phyloP scores from a whole-genome alignment of 1,139 yeast genomes.

The Nakaseomyces glabratus region DNA sequence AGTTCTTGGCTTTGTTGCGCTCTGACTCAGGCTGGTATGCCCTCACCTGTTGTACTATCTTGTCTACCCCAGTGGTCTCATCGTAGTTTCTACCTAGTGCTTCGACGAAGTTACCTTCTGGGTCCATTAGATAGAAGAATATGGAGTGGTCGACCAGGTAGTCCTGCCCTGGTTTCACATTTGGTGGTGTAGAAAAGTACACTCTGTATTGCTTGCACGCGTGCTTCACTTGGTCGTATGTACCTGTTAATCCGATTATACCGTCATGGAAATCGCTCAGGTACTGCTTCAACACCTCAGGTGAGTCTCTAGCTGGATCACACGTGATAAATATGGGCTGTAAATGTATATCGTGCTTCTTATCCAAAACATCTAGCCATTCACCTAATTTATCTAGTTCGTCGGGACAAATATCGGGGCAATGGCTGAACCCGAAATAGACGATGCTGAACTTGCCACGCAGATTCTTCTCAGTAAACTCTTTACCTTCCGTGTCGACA shows the following conservation, averaged over 20 bases:
- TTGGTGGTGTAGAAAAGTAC: slow-evolving; percentile 91
- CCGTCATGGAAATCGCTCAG: slow-evolving; percentile 81
- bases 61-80: slow-evolving; percentile 66
- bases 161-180: slow-evolving; percentile 90
- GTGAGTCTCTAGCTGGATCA: slow-evolving; percentile 92
- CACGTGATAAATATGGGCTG: slow-evolving; percentile 92
- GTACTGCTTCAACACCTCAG: slow-evolving; percentile 73
- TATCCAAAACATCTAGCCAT: slow-evolving; percentile 58
- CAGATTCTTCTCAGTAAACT: slow-evolving; percentile 69
- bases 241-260: slow-evolving; percentile 86
- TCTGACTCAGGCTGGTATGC: slow-evolving; percentile 64
- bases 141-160: slow-evolving; percentile 95
- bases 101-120: slow-evolving; percentile 90
- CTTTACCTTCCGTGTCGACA: slow-evolving; percentile 58
- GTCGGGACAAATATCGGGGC: slow-evolving; percentile 98
- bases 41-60: slow-evolving; percentile 65
- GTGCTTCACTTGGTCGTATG: slow-evolving; percentile 73
- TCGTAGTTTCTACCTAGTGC: slow-evolving; percentile 89
- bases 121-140: slow-evolving; percentile 94
- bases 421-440: slow-evolving; percentile 95
- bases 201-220: slow-evolving; percentile 87
- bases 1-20: slow-evolving; percentile 48
- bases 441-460: slow-evolving; percentile 70
- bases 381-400: slow-evolving; percentile 87
- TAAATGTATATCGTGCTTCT: slow-evolving; percentile 46